phyloP scores from a whole-genome alignment of 2,329 filamentous ascomycete genomes.

The Nothopassalora personata region DNA sequence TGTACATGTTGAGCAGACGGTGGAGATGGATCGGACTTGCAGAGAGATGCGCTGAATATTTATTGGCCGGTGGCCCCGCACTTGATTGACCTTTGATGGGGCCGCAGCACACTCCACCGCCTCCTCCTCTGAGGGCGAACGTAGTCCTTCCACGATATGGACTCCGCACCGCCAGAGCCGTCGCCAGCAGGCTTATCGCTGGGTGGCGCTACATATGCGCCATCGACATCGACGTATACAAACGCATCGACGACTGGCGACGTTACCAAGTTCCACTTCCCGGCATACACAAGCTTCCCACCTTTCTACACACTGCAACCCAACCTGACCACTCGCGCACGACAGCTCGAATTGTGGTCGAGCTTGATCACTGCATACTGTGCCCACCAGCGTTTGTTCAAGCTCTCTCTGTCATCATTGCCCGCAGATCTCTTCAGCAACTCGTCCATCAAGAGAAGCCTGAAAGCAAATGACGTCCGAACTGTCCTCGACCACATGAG shows the following conservation, averaged over 20 bases:
- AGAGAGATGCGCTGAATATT: neutral
- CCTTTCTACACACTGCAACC: slow-evolving; percentile 81
- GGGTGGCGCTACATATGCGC: slow-evolving; percentile 3
- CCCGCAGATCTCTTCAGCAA: slow-evolving; percentile 49
- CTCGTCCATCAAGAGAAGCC: slow-evolving; percentile 36
- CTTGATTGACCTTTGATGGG: neutral
- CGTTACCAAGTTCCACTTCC: slow-evolving; percentile 34
- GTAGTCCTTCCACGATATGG: neutral
- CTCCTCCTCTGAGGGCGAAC: neutral
- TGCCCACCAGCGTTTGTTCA: slow-evolving; percentile 69
- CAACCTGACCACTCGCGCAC: slow-evolving; percentile 65
- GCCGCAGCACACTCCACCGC: neutral
- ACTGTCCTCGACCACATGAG: slow-evolving; percentile 54
- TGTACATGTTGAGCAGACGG: neutral
- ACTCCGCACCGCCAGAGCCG: slow-evolving; percentile 7
- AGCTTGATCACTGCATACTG: slow-evolving; percentile 78
- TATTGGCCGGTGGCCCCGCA: neutral
- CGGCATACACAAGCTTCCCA: slow-evolving; percentile 63
- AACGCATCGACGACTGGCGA: neutral
- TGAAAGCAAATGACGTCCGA: slow-evolving; percentile 50
- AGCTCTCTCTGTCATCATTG: slow-evolving; percentile 61
- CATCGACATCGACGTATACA: neutral
- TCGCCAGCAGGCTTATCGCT: slow-evolving; percentile 12
- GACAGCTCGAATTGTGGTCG: slow-evolving; percentile 82
- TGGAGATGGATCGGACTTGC: neutral